A percentile compares a stretch with the other conserved stretches of the same genome.
Conservation (phyloP, 441 rosid genomes). For the Mallotus japonicus region DNA sequence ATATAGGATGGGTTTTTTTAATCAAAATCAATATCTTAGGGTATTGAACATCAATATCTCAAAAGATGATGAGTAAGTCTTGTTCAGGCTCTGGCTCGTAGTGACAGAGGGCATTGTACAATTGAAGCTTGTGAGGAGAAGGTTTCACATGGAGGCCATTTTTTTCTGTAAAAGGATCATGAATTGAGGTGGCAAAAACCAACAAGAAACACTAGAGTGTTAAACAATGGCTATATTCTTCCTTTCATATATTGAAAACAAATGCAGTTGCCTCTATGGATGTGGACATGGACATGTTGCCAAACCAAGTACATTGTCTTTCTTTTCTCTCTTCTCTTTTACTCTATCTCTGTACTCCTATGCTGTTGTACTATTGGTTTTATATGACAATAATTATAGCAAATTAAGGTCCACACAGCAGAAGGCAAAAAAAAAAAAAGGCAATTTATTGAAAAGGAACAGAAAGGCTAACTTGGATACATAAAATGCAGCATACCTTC, state of each 20-base stretch:
- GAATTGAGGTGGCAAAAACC: not conserved
- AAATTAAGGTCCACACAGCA: not conserved
- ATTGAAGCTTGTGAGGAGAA: not conserved
- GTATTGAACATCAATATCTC: not conserved
- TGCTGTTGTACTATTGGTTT: not conserved
- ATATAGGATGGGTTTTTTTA: not conserved
- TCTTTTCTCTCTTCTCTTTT: not conserved
- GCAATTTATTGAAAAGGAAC: slow-evolving; percentile 1
- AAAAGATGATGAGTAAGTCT: not conserved
- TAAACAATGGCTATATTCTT: not conserved
- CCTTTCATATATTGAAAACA: not conserved
- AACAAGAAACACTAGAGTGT: not conserved
- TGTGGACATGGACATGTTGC: not conserved
- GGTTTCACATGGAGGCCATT: not conserved
- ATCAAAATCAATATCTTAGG: not conserved
- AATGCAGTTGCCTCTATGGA: not conserved
- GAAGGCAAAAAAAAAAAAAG: not conserved
- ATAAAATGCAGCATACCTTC: slow-evolving; percentile 50
- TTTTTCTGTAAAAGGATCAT: not conserved
- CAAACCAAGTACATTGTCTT: not conserved
- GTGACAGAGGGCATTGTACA: not conserved
- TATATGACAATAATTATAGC: not conserved
- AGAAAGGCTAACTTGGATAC: slow-evolving; percentile 9
- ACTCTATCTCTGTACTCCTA: not conserved
- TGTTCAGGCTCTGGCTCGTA: not conserved